Percentiles rank a stretch among this genome's conserved stretches.
These are phyloP conservation scores for Pestalotiopsis fici DNA, from an alignment of 2,329 filamentous ascomycete genomes.

Conservation along the genomic window DNA sequence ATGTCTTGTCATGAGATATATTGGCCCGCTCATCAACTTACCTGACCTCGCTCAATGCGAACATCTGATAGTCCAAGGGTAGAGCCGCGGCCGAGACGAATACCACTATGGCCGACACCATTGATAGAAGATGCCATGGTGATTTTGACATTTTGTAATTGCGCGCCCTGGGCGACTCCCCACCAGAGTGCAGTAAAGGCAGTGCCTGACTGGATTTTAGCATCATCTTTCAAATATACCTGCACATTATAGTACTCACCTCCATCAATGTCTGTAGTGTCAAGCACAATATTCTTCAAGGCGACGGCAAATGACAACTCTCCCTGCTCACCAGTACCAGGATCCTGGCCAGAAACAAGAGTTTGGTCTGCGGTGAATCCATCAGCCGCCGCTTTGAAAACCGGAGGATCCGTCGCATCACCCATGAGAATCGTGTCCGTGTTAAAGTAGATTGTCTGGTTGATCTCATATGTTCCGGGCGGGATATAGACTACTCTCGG, in stretches of 20 bases:
- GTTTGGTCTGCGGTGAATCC: conserved; percentile 31
- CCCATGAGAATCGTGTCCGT: conserved; percentile 48
- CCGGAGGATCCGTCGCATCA: conserved; percentile 44
- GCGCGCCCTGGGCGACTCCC: conserved; percentile 44
- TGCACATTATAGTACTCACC: conserved; percentile 17
- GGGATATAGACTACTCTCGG: conserved; percentile 45
- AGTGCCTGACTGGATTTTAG: conserved; percentile 23
- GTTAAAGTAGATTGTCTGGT: conserved; percentile 39
- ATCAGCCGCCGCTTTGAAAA: conserved; percentile 38
- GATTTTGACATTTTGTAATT: conserved; percentile 45
- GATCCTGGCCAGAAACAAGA: conserved; percentile 38
- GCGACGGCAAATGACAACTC: conserved; percentile 44
- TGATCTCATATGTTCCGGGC: conserved; percentile 41
- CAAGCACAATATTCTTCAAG: conserved; percentile 44
- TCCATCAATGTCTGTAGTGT: conserved; percentile 38
- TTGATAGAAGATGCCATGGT: conserved; percentile 36
- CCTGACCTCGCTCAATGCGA: conserved; percentile 39
- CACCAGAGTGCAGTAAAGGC: conserved; percentile 42
- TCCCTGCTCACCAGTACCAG: conserved; percentile 29
- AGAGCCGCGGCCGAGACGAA: conserved; percentile 39
- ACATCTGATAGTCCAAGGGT: conserved; percentile 42
- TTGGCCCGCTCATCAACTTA: conserved; percentile 15
- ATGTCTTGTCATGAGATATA: neutral
- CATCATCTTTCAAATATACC: neutral
- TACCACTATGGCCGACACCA: conserved; percentile 41